These are phyloP conservation scores for Vittaforma corneae DNA, from an alignment of 371 early-diverging fungal genomes.

Conservation along the genomic window DNA sequence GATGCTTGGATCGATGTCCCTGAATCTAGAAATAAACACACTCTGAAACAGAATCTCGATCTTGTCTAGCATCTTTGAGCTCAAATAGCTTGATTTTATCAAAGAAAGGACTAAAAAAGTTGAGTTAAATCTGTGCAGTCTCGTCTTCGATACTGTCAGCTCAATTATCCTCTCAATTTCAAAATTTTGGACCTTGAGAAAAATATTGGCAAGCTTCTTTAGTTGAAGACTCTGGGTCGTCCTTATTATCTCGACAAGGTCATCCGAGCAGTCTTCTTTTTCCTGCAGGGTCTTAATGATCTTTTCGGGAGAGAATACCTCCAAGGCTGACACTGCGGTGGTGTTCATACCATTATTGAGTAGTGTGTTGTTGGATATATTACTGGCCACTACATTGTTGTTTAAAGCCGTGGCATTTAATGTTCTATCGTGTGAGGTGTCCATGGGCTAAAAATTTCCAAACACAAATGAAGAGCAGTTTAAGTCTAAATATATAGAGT, in stretches of 20 bases:
- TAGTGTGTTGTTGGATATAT: too few species aligned
- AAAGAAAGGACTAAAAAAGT: constrained; percentile 3
- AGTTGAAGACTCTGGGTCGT: background rate
- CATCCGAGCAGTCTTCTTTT: constrained; percentile 9
- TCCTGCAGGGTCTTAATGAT: constrained; percentile 1
- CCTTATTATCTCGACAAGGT: constrained; percentile 11
- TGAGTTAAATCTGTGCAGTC: constrained; percentile 1
- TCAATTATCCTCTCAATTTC: constrained; percentile 1
- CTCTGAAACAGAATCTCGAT: constrained; percentile 27
- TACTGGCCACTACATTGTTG: too few species aligned
- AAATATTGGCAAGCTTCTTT: constrained; percentile 13
- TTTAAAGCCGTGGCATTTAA: too few species aligned
- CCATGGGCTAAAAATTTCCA: too few species aligned
- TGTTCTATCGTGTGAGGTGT: too few species aligned
- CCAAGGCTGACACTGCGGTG: too few species aligned
- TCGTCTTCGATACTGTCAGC: constrained; percentile 3
- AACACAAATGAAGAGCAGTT: too few species aligned
- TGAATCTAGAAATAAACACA: constrained; percentile 23
- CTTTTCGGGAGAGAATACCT: background rate
- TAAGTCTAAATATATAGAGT: too few species aligned
- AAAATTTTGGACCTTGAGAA: constrained; percentile 12
- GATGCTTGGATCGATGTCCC: constrained; percentile 38
- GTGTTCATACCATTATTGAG: too few species aligned
- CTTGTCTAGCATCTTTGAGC: background rate
- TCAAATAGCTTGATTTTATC: constrained; percentile 1